Evolutionary conservation across 2,329 filamentous ascomycete genomes (phyloP).

Genomic region (Arthrinium puccinioides): DNA sequence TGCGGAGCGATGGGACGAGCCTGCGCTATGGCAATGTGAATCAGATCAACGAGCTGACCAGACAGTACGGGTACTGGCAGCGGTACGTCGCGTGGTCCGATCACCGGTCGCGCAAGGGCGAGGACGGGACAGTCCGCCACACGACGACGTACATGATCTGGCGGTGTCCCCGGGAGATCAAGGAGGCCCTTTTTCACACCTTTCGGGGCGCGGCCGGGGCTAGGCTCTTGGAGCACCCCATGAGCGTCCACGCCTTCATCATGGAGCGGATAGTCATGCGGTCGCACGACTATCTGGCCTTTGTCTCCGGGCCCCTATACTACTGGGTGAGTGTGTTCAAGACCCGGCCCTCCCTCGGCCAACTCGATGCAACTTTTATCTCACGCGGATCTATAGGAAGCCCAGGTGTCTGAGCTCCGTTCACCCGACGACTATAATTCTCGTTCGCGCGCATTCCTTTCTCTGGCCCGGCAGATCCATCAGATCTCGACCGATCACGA

Average conservation of each 20-base stretch:
- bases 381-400: constrained; percentile 2
- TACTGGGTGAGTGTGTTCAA: not conserved
- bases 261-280: constrained; percentile 3
- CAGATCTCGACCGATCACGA: constrained; percentile 7
- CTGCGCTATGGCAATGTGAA: not conserved
- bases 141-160: constrained; percentile 4
- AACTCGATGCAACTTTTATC: not conserved
- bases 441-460: constrained; percentile 1
- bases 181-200: constrained; percentile 1
- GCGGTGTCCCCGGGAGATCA: constrained; percentile 1
- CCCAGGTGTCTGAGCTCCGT: constrained; percentile 5
- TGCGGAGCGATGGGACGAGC: constrained; percentile 1
- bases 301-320: constrained; percentile 3
- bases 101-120: not conserved
- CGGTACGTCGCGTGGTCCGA: constrained; percentile 3
- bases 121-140: not conserved
- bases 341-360: too few species aligned
- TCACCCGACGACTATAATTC: constrained; percentile 7
- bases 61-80: constrained; percentile 5
- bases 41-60: not conserved
- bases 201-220: constrained; percentile 1
- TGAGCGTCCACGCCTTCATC: constrained; percentile 6
- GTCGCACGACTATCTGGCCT: constrained; percentile 3
- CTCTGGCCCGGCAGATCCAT: constrained; percentile 6
- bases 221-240: constrained; percentile 5